Base-by-base conservation (phyloP, 176 grass and related monocot genomes). In the Musa schizocarpa region DNA sequence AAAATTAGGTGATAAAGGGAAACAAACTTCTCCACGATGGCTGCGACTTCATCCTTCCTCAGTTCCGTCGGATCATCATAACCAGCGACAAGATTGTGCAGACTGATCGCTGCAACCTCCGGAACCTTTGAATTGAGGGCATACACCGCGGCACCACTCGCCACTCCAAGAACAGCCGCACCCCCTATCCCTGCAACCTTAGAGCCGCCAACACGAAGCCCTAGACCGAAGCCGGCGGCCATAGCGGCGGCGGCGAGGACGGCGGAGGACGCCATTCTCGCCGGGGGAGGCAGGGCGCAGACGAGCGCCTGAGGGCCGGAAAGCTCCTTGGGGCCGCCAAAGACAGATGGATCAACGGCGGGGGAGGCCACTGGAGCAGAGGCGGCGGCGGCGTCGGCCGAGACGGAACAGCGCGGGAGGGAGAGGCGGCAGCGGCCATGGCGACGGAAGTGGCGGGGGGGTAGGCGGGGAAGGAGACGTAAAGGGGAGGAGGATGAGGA, bases 51-150 rank as follows among this genome's bases (percentile, higher is more conserved):
- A n/a, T 64, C 87, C 11, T 23, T 74, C 10, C 85, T 86, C 19
- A 99, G 83, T 17, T 79, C 82, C 50, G 78, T 78, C 25, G 91
- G 96, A 64, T 99, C 86, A 50, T 92, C 91, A 54, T 84, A 83
- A 19, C 86, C 80, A 17, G 86, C 80, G 3, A 99, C 85, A 69
- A 92, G 90, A 86, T 99, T 95, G 82, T 95, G 88, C 74, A 99
- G 81, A 14, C 79, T 92, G 0, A 84, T 82, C 5, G 95, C 88
- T 0, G 95, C 95, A 68, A 94, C 90, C 77, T 94, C 90, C 0
- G 90, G 95, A 9, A 91, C 88, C 2, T 88, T 82, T 17, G 88
- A 84, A 81, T 94, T 99, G 10, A 99, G 71, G 34, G 86, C 85
- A 14, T 88, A 89, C 1, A 83, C 86, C 9, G 77, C 68, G 1